Evolutionary conservation across 2,329 filamentous ascomycete genomes (phyloP), one percentile per base, ranked within the genome.

Genomic region (Ilyonectria robusta): DNA sequence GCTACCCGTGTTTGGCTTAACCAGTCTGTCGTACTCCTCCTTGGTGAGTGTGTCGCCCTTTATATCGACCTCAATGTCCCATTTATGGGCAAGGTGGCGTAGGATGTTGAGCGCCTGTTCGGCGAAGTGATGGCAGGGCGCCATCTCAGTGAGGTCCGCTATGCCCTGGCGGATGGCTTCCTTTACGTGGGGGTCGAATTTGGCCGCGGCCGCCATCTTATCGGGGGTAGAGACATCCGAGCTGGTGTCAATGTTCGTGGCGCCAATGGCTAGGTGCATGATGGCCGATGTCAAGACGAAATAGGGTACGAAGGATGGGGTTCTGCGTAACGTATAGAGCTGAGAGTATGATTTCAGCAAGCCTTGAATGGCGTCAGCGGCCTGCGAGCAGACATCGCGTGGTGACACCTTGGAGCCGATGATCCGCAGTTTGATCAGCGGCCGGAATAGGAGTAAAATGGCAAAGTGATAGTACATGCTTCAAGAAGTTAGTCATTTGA

Each of bases 381-480:
- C 88, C 70, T 89, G 87, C 2, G 85, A 85, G 78, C 91, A 93
- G 17, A 92, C 88, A 68, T 92, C 89, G 44, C 87, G 86, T 8
- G 92, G 91, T 4, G 84, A 84, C 2, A 93, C 83, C 58, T 87
- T 86, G 8, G 90, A 92, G 9, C 89, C 87, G 54, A 91, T 85
- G 72, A 93, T 89, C 10, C 83, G 83, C 8, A 90, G 75, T 69
- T 89, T 93, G 75, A 93, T 90, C 42, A 94, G 84, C 0, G 92
- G 92, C 7, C 92, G 86, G 76, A 94, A 94, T 1, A 94, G 85
- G n/a, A 93, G 86, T 0, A 92, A 79, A n/a, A 91, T 91, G 33
- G 89, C 87, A 68, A 90, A 91, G 74, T 93, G 87, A 75, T 92
- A 92, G 69, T 92, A 89, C 90, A 93, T 91, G 77, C 89, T 91